Conservation (phyloP, 345 rosid species). For the Psidium guajava region DNA sequence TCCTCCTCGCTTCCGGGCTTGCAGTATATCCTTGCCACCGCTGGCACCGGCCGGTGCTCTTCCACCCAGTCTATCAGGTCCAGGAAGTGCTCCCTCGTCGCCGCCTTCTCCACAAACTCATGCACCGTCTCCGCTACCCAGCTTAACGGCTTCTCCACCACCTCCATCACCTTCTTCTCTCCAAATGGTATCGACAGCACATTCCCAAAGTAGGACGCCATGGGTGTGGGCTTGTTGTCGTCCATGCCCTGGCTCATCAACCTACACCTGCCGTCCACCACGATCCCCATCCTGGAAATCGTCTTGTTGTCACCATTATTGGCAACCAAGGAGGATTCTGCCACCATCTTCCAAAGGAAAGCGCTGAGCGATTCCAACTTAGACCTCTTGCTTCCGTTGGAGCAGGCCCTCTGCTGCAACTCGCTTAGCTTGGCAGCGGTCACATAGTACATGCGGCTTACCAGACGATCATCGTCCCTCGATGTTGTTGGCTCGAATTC, state of each 20-base stretch:
- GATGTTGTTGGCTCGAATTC: not conserved
- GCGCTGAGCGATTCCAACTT: slow-evolving; percentile 62
- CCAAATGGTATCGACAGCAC: slow-evolving; percentile 61
- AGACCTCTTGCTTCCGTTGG: slow-evolving; percentile 18
- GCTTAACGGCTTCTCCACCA: slow-evolving; percentile 30
- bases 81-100: slow-evolving; percentile 54
- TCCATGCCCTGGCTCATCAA: not conserved
- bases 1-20: not conserved
- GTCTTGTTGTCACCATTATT: not conserved
- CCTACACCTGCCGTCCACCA: slow-evolving; percentile 52
- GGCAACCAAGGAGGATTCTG: slow-evolving; percentile 5
- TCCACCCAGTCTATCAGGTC: slow-evolving; percentile 75
- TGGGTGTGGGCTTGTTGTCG: not conserved
- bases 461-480: slow-evolving; percentile 4
- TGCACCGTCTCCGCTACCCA: slow-evolving; percentile 51
- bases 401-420: slow-evolving; percentile 32
- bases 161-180: slow-evolving; percentile 12
- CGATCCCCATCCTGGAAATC: slow-evolving; percentile 37
- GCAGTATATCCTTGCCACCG: slow-evolving; percentile 36
- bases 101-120: slow-evolving; percentile 20
- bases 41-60: slow-evolving; percentile 38
- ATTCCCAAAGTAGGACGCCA: slow-evolving; percentile 35
- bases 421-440: slow-evolving; percentile 11
- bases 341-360: slow-evolving; percentile 57
- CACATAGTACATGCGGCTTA: slow-evolving; percentile 51